phyloP scores from a whole-genome alignment of 2,329 filamentous ascomycete species.

The Fusarium sp. region DNA sequence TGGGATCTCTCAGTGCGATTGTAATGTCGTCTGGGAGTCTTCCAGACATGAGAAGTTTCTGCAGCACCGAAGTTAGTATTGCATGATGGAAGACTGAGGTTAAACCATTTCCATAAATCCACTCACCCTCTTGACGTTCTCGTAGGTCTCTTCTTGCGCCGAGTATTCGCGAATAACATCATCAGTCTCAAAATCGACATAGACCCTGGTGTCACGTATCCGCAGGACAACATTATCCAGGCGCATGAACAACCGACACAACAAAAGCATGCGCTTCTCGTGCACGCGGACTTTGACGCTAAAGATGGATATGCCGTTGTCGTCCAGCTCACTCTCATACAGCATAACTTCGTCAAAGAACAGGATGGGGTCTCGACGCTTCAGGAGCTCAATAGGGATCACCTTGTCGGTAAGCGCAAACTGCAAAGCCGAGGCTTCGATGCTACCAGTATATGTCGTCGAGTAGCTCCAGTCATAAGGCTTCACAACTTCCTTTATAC shows the following conservation, averaged over 20 bases:
- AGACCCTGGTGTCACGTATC: conserved; percentile 89
- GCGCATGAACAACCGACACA: conserved; percentile 90
- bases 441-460: conserved; percentile 83
- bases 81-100: neutral
- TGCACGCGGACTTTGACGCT: conserved; percentile 94
- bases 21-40: conserved; percentile 76
- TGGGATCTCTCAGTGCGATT: conserved; percentile 80
- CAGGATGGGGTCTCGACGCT: conserved; percentile 88
- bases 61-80: neutral
- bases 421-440: conserved; percentile 49
- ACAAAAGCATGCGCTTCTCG: conserved; percentile 84
- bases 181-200: conserved; percentile 84
- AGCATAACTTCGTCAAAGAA: conserved; percentile 97
- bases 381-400: conserved; percentile 88
- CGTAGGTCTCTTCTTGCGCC: conserved; percentile 84
- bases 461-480: conserved; percentile 99
- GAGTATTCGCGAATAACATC: conserved; percentile 90
- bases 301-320: conserved; percentile 92
- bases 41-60: conserved; percentile 62
- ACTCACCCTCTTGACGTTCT: conserved; percentile 75
- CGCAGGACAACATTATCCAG: conserved; percentile 90
- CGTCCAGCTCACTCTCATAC: conserved; percentile 97
- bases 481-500: conserved; percentile 92
- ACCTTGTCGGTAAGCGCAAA: conserved; percentile 49
- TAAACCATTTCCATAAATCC: no score